phyloP scores from a whole-genome alignment of 441 rosid species.

The Croton laevigatus region DNA sequence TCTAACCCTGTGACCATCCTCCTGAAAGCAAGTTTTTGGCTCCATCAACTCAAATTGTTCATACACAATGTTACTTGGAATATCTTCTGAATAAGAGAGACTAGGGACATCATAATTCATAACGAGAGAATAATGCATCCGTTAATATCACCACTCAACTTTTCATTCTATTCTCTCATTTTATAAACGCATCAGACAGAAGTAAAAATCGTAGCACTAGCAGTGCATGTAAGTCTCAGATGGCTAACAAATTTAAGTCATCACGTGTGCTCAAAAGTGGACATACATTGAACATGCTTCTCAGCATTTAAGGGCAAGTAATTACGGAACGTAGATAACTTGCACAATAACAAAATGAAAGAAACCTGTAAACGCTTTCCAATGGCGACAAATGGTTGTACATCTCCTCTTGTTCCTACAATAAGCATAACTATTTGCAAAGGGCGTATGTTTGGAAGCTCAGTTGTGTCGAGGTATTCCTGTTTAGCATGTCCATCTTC shows the following conservation, averaged over 20 bases:
- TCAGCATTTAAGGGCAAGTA: neutral
- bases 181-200: neutral
- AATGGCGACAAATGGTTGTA: slow-evolving; percentile 56
- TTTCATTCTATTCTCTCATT: neutral
- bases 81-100: neutral
- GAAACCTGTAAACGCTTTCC: slow-evolving; percentile 52
- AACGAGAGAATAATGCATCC: neutral
- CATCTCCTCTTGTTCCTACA: slow-evolving; percentile 61
- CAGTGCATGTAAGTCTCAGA: neutral
- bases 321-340: neutral
- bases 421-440: slow-evolving; percentile 54
- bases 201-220: neutral
- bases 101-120: neutral
- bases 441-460: slow-evolving; percentile 33
- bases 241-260: neutral
- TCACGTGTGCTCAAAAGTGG: neutral
- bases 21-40: slow-evolving; percentile 36
- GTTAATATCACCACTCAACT: neutral
- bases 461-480: slow-evolving; percentile 26
- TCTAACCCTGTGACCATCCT: slow-evolving; percentile 60
- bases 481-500: slow-evolving; percentile 23
- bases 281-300: neutral
- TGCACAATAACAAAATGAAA: slow-evolving; percentile 5
- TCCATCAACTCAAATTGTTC: slow-evolving; percentile 8
- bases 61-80: neutral